Conservation (phyloP, 1,139 yeast species). For the Zygoascus hellenicus region DNA sequence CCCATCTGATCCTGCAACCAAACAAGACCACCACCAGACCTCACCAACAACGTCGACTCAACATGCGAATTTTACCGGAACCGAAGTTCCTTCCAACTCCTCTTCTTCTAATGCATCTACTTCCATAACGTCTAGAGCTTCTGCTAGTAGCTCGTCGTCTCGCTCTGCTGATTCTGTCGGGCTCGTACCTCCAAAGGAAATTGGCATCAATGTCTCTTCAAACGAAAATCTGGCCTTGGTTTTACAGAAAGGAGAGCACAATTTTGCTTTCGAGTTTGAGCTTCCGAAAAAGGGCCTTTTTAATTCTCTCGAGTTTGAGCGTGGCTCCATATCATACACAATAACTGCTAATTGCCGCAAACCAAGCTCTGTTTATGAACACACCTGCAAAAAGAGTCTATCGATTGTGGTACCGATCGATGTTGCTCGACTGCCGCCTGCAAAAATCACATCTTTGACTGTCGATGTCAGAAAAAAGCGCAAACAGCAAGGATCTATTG, state of each 20-base stretch:
- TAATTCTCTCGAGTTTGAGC: slow-evolving; percentile 77
- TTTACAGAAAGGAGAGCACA: slow-evolving; percentile 63
- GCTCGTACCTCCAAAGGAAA: neutral
- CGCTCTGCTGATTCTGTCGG: slow-evolving; percentile 4
- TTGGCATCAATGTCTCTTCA: slow-evolving; percentile 3
- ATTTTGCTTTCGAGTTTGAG: slow-evolving; percentile 77
- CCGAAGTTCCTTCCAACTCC: neutral
- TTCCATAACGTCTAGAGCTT: slow-evolving; percentile 3
- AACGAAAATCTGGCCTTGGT: slow-evolving; percentile 10
- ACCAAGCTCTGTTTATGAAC: slow-evolving; percentile 24
- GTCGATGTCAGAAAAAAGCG: slow-evolving; percentile 43
- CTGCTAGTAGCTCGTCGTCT: slow-evolving; percentile 6
- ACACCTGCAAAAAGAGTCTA: slow-evolving; percentile 40
- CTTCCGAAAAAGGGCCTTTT: slow-evolving; percentile 65
- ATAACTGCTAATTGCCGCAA: slow-evolving; percentile 51
- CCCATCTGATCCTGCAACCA: too few relatives aligned
- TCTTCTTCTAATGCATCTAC: neutral
- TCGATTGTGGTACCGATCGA: slow-evolving; percentile 69
- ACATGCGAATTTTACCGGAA: neutral
- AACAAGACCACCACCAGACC: too few relatives aligned
- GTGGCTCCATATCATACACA: slow-evolving; percentile 70
- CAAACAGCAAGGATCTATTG: slow-evolving; percentile 28
- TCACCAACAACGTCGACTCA: neutral
- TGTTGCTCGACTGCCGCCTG: slow-evolving; percentile 57
- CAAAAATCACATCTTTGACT: slow-evolving; percentile 60